Conservation (phyloP, 2,329 filamentous ascomycete species). For the Fusarium sp. region DNA sequence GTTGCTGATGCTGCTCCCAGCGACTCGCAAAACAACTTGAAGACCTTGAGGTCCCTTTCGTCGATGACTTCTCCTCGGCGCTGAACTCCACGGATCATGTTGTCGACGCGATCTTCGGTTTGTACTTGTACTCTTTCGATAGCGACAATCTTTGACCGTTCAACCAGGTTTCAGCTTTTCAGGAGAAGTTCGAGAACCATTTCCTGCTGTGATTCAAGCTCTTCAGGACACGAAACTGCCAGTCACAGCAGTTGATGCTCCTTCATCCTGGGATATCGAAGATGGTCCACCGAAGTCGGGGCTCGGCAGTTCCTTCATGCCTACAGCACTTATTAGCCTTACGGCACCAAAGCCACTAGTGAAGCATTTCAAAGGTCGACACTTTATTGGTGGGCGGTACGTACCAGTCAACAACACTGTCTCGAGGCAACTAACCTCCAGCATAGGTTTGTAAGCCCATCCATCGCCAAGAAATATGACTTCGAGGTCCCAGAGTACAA, state of each 20-base stretch:
- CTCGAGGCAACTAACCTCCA: conserved; percentile 21
- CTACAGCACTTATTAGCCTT: conserved; percentile 81
- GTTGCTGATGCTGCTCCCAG: conserved; percentile 55
- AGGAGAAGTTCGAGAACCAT: conserved; percentile 91
- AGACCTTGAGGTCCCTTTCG: conserved; percentile 84
- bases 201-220: conserved; percentile 79
- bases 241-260: conserved; percentile 89
- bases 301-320: conserved; percentile 81
- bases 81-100: conserved; percentile 78
- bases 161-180: conserved; percentile 86
- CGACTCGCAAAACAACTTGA: conserved; percentile 85
- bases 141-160: conserved; percentile 17
- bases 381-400: conserved; percentile 88
- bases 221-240: conserved; percentile 77
- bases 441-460: conserved; percentile 76
- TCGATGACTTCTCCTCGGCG: conserved; percentile 76
- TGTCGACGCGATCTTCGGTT: conserved; percentile 92
- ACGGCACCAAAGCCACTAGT: conserved; percentile 93
- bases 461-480: conserved; percentile 84
- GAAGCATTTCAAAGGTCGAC: conserved; percentile 82
- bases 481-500: conserved; percentile 84
- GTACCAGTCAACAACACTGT: conserved; percentile 39
- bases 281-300: conserved; percentile 80
- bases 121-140: conserved; percentile 33
- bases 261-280: conserved; percentile 94